A percentile compares a stretch with the other conserved stretches of the same genome.
Conservation (phyloP, 2,329 filamentous ascomycete genomes). For the Myriosclerotinia scirpicola region DNA sequence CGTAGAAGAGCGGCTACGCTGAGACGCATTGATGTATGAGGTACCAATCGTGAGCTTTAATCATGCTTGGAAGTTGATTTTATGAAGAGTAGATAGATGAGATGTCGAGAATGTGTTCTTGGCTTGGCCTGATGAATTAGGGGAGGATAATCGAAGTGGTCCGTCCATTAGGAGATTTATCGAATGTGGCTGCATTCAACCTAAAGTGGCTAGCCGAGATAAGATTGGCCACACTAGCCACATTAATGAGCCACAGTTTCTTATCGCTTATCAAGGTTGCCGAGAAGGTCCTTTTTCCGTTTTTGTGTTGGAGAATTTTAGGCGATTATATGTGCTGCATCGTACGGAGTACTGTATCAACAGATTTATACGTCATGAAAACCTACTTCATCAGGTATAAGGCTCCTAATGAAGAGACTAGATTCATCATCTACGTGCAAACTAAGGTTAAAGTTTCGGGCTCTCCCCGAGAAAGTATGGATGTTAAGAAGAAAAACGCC, state of each 20-base stretch:
- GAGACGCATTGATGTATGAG: conserved; percentile 19
- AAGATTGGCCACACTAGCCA: neutral
- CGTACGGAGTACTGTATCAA: too few species aligned
- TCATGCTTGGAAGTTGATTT: neutral
- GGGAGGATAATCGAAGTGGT: neutral
- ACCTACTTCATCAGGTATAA: too few species aligned
- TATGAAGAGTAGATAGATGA: neutral
- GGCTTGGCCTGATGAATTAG: neutral
- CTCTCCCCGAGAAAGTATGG: neutral
- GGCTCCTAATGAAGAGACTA: too few species aligned
- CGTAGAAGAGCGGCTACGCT: conserved; percentile 14
- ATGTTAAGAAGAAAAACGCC: neutral
- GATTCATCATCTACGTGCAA: too few species aligned
- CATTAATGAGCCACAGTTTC: neutral
- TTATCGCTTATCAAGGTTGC: neutral
- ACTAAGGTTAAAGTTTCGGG: neutral
- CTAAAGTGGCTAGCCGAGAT: too few species aligned
- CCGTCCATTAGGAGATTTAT: neutral
- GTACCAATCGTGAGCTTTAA: too few species aligned
- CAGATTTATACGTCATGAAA: too few species aligned
- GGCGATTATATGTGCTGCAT: too few species aligned
- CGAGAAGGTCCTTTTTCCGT: neutral
- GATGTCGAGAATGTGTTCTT: neutral
- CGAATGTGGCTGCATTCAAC: conserved; percentile 8
- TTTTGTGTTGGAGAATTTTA: neutral